phyloP scores from a whole-genome alignment of 2,329 filamentous ascomycete genomes.

The Atkinsonella texensis region DNA sequence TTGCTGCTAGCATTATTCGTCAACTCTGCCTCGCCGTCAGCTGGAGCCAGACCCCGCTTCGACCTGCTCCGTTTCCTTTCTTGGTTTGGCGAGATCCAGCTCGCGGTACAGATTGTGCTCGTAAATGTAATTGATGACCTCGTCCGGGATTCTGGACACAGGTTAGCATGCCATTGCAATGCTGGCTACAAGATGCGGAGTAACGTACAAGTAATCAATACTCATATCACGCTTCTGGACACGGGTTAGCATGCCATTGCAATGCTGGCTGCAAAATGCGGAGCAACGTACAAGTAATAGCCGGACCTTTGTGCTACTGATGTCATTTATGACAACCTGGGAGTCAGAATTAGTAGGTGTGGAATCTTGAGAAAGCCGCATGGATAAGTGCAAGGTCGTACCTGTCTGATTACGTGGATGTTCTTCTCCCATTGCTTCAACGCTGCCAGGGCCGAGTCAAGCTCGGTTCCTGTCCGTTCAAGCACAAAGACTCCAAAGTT shows the following conservation, averaged over 20 bases:
- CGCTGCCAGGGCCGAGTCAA: conserved; percentile 74
- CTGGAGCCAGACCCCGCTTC: conserved; percentile 16
- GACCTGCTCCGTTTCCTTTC: conserved; percentile 15
- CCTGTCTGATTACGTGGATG: conserved; percentile 65
- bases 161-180: background rate
- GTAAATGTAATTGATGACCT: conserved; percentile 64
- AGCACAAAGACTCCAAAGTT: conserved; percentile 75
- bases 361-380: background rate
- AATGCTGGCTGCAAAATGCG: background rate
- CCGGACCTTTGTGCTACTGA: conserved; percentile 72
- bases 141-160: conserved; percentile 41
- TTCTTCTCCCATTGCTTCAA: conserved; percentile 76
- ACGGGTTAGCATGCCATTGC: background rate
- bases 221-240: conserved; percentile 58
- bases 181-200: background rate
- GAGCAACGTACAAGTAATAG: conserved; percentile 45
- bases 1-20: too few species aligned
- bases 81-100: conserved; percentile 15
- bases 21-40: conserved; percentile 9
- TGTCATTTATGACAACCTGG: conserved; percentile 61
- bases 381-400: conserved; percentile 6
- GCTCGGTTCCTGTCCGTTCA: conserved; percentile 80
- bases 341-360: background rate
- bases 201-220: conserved; percentile 49
- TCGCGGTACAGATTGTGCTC: conserved; percentile 54